These are phyloP conservation scores for Ophiostoma sp. DNA, from an alignment of 2,329 filamentous ascomycete species.

Conservation along the genomic window DNA sequence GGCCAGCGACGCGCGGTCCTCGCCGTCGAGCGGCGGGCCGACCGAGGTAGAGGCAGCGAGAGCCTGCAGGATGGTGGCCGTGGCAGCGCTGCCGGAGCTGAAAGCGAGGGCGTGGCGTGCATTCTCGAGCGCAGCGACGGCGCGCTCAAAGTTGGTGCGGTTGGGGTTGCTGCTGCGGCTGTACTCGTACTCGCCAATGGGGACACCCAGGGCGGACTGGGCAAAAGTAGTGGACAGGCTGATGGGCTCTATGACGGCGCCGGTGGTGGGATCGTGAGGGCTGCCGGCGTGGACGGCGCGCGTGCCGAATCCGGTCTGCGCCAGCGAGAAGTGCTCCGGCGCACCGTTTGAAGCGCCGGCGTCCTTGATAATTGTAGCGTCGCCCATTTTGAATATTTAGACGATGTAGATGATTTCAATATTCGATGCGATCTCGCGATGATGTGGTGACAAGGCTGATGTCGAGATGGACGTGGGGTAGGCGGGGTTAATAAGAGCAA, in stretches of 20 bases:
- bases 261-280: constrained; percentile 83
- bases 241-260: constrained; percentile 93
- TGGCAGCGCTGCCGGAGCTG: constrained; percentile 88
- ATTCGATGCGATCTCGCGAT: neutral
- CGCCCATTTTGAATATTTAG: neutral
- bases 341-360: constrained; percentile 51
- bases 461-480: neutral
- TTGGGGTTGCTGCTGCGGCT: constrained; percentile 92
- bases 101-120: constrained; percentile 91
- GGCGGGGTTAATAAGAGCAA: neutral
- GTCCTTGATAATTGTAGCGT: neutral
- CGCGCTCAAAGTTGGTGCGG: constrained; percentile 86
- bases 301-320: constrained; percentile 72
- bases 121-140: constrained; percentile 86
- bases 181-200: constrained; percentile 88
- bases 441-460: neutral
- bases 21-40: constrained; percentile 17
- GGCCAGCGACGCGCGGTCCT: neutral
- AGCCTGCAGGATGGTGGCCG: constrained; percentile 87
- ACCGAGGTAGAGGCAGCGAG: constrained; percentile 54
- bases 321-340: neutral
- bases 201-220: constrained; percentile 82
- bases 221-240: constrained; percentile 94
- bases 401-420: neutral
- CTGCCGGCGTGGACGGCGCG: constrained; percentile 91